Evolutionary conservation across 2,329 filamentous ascomycete genomes (phyloP), one percentile per base, ranked within the genome.

Genomic region (Cordyceps cicadae): DNA sequence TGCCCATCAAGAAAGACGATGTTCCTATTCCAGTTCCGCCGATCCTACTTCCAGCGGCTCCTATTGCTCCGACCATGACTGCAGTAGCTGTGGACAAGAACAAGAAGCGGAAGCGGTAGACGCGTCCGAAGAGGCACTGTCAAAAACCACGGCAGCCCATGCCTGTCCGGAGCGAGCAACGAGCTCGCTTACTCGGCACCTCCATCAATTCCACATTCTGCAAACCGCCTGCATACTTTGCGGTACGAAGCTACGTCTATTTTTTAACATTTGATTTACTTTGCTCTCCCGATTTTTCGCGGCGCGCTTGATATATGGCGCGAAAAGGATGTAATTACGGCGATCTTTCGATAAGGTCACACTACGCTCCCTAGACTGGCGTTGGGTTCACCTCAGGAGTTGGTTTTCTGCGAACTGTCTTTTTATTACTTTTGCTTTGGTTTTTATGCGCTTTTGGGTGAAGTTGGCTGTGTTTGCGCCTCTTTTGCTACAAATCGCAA

Each of bases 41-140:
- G 60, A 68, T 73, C 50, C 72, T 80, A 51, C 71, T 79, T 43
- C 76, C 76, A 8, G 75, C 77, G 9, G 75, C 78, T 3, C 76
- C 79, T 19, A 76, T 80, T 43, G 71, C 76, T 21, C 70, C 71
- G 24, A 68, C 73, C 17, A 66, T 72, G n/a, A 54, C 34, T 37
- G 34, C 64, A 24, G 63, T 69, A 65, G 62, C 70, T n/a, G 62
- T 67, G 15, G 82, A 85, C 67, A 85, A 85, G 71, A 79, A 75
- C 67, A 86, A 85, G 76, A 86, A 85, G 75, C 80, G 83, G 63
- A 86, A 85, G 76, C 76, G 83, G 75, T 85, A 77, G 50, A 15
- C 4, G 45, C 53, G 34, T 19, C 17, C 26, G 5, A 53, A n/a
- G n/a, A 29, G 39, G 19, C 24, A 14, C 14, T 46, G 39, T n/a